These are phyloP conservation scores for Boletus sp. DNA, from an alignment of 768 basidiomycete species.

Conservation along the genomic window DNA sequence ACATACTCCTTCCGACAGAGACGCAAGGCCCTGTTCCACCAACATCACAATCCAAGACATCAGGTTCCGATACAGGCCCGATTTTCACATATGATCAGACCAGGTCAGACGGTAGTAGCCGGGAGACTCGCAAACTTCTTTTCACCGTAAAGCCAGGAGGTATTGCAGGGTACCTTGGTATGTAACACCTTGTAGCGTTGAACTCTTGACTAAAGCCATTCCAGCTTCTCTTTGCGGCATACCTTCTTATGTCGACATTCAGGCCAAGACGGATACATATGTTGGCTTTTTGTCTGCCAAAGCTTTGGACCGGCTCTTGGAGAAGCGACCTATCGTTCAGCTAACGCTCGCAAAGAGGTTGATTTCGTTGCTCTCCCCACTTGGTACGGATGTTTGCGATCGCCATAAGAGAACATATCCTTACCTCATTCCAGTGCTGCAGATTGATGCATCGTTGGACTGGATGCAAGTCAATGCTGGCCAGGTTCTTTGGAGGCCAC, in stretches of 20 bases:
- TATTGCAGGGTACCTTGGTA: conserved; percentile 94
- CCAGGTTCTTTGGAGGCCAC: conserved; percentile 91
- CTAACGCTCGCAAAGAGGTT: conserved; percentile 95
- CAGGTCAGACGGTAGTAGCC: conserved; percentile 30
- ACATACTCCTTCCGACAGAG: conserved; percentile 70
- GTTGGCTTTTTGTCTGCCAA: conserved; percentile 92
- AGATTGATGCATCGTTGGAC: conserved; percentile 95
- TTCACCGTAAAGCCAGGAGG: conserved; percentile 98
- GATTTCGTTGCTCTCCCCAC: conserved; percentile 89
- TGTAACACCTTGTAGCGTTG: conserved; percentile 11
- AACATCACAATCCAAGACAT: conserved; percentile 19
- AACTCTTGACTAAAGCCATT: background rate
- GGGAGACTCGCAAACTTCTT: conserved; percentile 59
- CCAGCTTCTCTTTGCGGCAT: conserved; percentile 86
- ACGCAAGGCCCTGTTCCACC: conserved; percentile 1
- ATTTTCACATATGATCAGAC: conserved; percentile 33
- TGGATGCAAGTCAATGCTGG: conserved; percentile 98
- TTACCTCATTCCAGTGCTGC: conserved; percentile 61
- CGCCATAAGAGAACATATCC: background rate
- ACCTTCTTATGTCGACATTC: conserved; percentile 95
- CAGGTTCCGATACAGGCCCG: conserved; percentile 36
- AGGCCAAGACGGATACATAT: conserved; percentile 96
- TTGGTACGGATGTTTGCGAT: conserved; percentile 50
- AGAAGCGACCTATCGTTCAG: conserved; percentile 92
- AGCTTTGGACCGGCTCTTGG: conserved; percentile 86